Conservation (phyloP, 768 basidiomycete genomes). For the Boletus subparvulus region DNA sequence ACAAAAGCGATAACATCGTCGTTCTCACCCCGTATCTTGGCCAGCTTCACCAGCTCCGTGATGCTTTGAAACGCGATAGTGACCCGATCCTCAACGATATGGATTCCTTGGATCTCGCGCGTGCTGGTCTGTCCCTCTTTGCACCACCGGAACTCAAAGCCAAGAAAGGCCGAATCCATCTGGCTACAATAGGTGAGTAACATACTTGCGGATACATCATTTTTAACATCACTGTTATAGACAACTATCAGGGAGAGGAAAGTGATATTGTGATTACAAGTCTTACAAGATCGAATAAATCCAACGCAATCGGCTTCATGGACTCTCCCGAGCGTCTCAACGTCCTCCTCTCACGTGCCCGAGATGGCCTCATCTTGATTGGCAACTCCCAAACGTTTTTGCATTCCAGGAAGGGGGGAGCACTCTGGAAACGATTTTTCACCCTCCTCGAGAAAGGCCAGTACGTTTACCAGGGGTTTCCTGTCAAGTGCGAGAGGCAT, state of each 20-base stretch:
- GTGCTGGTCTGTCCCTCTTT: constrained; percentile 41
- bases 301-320: constrained; percentile 69
- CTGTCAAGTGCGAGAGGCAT: constrained; percentile 56
- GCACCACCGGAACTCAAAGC: constrained; percentile 39
- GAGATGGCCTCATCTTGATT: constrained; percentile 62
- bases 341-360: constrained; percentile 66
- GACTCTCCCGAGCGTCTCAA: constrained; percentile 65
- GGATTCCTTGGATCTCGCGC: constrained; percentile 55
- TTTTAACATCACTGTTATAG: constrained; percentile 31
- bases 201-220: background rate
- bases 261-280: constrained; percentile 63
- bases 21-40: constrained; percentile 70
- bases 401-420: constrained; percentile 13
- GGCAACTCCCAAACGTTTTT: constrained; percentile 63
- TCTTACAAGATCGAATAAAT: constrained; percentile 58
- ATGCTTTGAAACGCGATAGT: constrained; percentile 42
- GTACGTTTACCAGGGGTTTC: constrained; percentile 38
- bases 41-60: constrained; percentile 51
- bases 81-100: constrained; percentile 65
- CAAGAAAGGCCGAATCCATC: constrained; percentile 39
- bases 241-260: constrained; percentile 78
- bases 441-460: constrained; percentile 7
- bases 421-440: constrained; percentile 17
- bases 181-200: constrained; percentile 63
- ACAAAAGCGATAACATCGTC: constrained; percentile 60